Percentiles rank a stretch among this genome's conserved stretches.
Evolutionary conservation across 192 early-diverging fungal species (phyloP).

Genomic region (Lunasporangiospora selenospora): DNA sequence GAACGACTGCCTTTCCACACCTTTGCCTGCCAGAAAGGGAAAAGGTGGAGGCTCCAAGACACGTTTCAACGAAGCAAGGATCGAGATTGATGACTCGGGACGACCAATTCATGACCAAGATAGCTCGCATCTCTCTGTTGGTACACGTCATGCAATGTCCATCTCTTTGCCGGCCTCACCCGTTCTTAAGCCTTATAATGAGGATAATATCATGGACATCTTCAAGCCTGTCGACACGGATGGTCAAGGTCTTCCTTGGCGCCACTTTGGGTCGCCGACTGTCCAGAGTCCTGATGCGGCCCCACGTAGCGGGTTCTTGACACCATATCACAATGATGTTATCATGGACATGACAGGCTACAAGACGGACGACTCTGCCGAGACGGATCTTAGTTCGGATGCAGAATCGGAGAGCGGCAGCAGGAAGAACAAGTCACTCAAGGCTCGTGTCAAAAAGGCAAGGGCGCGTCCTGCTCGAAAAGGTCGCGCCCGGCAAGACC

Average conservation of each 20-base stretch:
- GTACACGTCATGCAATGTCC: slow-evolving; percentile 14
- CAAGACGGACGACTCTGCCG: slow-evolving; percentile 40
- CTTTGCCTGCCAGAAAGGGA: too few species aligned
- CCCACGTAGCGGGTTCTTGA: background rate
- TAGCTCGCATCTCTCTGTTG: slow-evolving; percentile 1
- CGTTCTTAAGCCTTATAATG: slow-evolving; percentile 10
- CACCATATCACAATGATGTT: slow-evolving; percentile 8
- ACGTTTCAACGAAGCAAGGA: too few species aligned
- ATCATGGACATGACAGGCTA: slow-evolving; percentile 48
- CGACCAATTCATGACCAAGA: too few species aligned
- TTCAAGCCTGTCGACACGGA: slow-evolving; percentile 24
- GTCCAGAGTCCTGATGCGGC: too few species aligned
- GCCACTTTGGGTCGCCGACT: too few species aligned
- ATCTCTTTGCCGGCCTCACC: slow-evolving; percentile 29
- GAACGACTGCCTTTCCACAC: slow-evolving; percentile 3
- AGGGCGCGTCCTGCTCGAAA: too few species aligned
- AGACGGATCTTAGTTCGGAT: slow-evolving; percentile 31
- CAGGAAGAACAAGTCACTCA: too few species aligned
- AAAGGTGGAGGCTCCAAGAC: too few species aligned
- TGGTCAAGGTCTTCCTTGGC: background rate
- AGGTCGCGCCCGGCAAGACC: too few species aligned
- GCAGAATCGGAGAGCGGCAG: too few species aligned
- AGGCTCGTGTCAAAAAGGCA: too few species aligned
- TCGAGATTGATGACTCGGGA: too few species aligned
- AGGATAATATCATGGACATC: slow-evolving; percentile 33